Percentiles rank a stretch among this genome's conserved stretches.
Evolutionary conservation across 441 rosid genomes (phyloP).

Genomic region (Erodium chrysanthum): DNA sequence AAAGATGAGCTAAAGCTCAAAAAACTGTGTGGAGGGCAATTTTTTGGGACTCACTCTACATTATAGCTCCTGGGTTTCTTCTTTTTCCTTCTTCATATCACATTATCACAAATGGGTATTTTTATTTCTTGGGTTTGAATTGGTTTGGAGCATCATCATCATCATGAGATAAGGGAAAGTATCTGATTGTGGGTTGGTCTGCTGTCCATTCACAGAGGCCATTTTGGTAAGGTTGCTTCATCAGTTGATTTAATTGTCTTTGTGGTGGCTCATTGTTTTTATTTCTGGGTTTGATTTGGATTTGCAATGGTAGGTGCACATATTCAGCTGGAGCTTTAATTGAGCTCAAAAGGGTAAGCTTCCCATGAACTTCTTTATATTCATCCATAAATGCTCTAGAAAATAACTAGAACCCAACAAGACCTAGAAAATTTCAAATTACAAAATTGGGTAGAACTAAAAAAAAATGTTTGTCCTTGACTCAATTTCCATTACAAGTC

Average conservation of each 20-base stretch:
- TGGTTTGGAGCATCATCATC: not conserved
- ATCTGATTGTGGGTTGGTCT: not conserved
- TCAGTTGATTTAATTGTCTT: not conserved
- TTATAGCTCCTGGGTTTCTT: not conserved
- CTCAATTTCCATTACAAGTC: not conserved
- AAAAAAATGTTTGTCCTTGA: not conserved
- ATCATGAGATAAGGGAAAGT: not conserved
- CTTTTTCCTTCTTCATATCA: not conserved
- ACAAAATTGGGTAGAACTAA: not conserved
- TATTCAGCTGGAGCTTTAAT: not conserved
- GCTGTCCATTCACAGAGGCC: not conserved
- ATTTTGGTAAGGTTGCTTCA: slow-evolving; percentile 1
- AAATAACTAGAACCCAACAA: not conserved
- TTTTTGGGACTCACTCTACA: not conserved
- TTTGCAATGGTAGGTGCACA: not conserved
- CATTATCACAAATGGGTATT: not conserved
- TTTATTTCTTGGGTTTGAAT: not conserved
- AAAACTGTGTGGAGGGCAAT: not conserved
- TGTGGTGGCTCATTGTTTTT: not conserved
- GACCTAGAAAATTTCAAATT: not conserved
- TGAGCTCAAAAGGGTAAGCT: not conserved
- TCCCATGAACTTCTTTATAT: not conserved
- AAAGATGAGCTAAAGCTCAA: not conserved
- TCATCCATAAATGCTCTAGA: not conserved
- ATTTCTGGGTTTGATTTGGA: slow-evolving; percentile 7